These are phyloP conservation scores for Hypocrella siamensis DNA, from an alignment of 2,329 filamentous ascomycete species.

Conservation along the genomic window DNA sequence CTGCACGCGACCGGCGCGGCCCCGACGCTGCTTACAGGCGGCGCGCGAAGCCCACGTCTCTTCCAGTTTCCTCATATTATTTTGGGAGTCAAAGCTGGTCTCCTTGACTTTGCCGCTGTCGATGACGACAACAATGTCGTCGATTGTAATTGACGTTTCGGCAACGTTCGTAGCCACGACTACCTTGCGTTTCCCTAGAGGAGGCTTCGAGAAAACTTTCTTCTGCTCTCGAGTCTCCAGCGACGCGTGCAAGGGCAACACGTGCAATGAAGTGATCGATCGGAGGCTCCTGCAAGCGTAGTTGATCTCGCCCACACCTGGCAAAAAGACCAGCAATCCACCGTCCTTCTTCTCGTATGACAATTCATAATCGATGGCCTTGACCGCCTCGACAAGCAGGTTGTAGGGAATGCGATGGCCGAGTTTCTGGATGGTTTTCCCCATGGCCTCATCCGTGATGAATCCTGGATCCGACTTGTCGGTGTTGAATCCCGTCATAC, in stretches of 20 bases:
- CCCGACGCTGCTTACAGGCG: slow-evolving; percentile 85
- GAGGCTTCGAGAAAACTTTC: slow-evolving; percentile 64
- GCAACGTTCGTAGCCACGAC: slow-evolving; percentile 94
- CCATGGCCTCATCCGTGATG: slow-evolving; percentile 40
- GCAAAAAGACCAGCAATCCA: slow-evolving; percentile 89
- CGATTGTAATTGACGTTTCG: slow-evolving; percentile 96
- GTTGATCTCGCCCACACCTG: slow-evolving; percentile 83
- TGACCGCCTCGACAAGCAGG: slow-evolving; percentile 65
- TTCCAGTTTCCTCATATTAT: slow-evolving; percentile 85
- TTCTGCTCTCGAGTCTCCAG: slow-evolving; percentile 79
- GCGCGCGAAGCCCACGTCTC: slow-evolving; percentile 92
- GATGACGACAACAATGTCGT: slow-evolving; percentile 91
- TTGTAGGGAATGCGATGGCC: slow-evolving; percentile 86
- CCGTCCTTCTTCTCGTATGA: slow-evolving; percentile 47
- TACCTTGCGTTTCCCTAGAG: slow-evolving; percentile 72
- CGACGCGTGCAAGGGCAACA: slow-evolving; percentile 81
- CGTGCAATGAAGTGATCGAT: slow-evolving; percentile 48
- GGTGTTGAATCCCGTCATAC: slow-evolving; percentile 55
- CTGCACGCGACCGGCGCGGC: slow-evolving; percentile 83
- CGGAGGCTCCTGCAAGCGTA: slow-evolving; percentile 56
- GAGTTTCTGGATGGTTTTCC: slow-evolving; percentile 54
- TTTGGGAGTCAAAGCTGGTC: slow-evolving; percentile 80
- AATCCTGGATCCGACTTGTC: slow-evolving; percentile 30
- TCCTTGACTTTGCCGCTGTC: slow-evolving; percentile 94
- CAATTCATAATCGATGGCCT: slow-evolving; percentile 66